Evolutionary conservation across 352 stramenopile genomes (phyloP).

Genomic region (Phytophthora fragariaefolia): DNA sequence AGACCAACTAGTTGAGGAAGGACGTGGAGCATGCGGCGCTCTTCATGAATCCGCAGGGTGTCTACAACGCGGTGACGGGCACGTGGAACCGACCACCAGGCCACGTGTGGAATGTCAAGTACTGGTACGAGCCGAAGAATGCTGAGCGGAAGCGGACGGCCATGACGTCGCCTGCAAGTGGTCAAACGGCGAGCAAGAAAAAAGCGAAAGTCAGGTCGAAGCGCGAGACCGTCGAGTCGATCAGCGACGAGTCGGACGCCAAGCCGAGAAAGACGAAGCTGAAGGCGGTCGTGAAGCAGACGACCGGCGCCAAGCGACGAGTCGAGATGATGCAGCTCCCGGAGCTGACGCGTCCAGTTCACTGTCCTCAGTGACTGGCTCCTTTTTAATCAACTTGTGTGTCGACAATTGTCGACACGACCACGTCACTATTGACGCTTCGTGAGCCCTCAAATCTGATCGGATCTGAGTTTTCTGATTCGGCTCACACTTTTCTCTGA

Average conservation of each 20-base stretch:
- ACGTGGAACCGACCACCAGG: neutral
- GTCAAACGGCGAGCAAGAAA: neutral
- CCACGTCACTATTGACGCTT: too few species aligned
- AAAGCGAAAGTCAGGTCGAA: neutral
- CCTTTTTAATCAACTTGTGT: too few species aligned
- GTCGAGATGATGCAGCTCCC: too few species aligned
- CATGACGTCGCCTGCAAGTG: neutral
- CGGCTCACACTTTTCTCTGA: too few species aligned
- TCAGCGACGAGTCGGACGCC: neutral
- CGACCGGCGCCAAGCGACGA: neutral
- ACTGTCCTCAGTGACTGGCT: too few species aligned
- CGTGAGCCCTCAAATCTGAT: too few species aligned
- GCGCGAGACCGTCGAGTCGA: neutral
- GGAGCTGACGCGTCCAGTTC: too few species aligned
- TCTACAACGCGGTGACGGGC: neutral
- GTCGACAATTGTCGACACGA: too few species aligned
- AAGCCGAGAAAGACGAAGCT: neutral
- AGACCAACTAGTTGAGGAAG: too few species aligned
- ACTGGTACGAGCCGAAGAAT: neutral
- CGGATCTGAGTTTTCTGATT: too few species aligned
- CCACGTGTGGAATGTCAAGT: conserved; percentile 4
- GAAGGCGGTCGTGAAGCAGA: neutral
- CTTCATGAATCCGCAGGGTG: conserved; percentile 8
- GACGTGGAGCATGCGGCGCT: neutral
- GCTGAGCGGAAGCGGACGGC: neutral